Evolutionary conservation across 208 protist species (phyloP), one percentile per base, ranked within the genome.

Genomic region (Tritrichomonas musculus): DNA sequence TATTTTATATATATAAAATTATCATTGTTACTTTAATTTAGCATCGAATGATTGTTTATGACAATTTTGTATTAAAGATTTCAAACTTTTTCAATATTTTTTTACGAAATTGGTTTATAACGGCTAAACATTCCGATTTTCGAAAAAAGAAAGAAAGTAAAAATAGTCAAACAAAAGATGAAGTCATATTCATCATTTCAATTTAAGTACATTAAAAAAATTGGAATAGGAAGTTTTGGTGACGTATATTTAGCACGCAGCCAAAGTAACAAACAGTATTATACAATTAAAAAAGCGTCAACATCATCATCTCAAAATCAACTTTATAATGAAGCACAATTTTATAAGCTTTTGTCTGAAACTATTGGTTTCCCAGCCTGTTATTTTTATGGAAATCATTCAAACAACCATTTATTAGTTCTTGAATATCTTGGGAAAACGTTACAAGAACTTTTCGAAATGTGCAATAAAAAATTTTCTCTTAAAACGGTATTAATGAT

Each of bases 401-500:
- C 98, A 0, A 97, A 99, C 84, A 99, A 99, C 95, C 98, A 99
- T 93, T 97, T 99, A 22, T 97, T 99, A 95, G 98, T 99, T 39
- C 99, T 99, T 95, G 98, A 99, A 77, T 94, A 99, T 11, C 96
- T 99, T 1, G 99, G 98, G 0, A 98, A 98, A 13, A 97, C 95
- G 60, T 95, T 99, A 14, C 98, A 99, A 94, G 98, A 99, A 94
- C 95, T 99, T 11, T 99, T 99, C 93, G 97, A 97, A 64, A 96
- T 97, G 64, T 98, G 97, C 94, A 94, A 95, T 44, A 57, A 84
- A n/a, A 82, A 93, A 53, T 99, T 99, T 93, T 98, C 97, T 39
- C 94, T 99, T 39, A 99, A 99, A 96, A 99, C 99, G 20, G 97
- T 98, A 11, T 96, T 99, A 11, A 98, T 99, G 97, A 94, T 99